Percentiles rank a stretch among this genome's conserved stretches.
These are phyloP conservation scores for Wickerhamiella australiensis DNA, from an alignment of 805 yeast species.

Conservation along the genomic window DNA sequence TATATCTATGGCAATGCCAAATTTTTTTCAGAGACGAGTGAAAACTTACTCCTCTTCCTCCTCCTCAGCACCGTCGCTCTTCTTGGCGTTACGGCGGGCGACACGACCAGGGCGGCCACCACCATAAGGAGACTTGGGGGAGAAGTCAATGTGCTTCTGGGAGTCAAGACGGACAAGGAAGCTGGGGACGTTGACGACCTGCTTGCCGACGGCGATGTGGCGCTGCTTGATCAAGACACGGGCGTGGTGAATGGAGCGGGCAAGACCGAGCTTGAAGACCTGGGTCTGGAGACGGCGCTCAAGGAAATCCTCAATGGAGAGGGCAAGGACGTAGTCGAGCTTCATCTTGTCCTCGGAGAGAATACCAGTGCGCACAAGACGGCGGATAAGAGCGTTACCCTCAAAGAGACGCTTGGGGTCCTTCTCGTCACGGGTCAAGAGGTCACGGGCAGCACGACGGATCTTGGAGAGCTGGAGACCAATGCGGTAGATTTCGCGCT, in stretches of 20 bases:
- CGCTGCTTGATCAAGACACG: slow-evolving; percentile 97
- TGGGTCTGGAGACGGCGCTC: slow-evolving; percentile 99
- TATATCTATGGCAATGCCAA: slow-evolving; percentile 12
- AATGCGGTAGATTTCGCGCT: slow-evolving; percentile 99
- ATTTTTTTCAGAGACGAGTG: not conserved
- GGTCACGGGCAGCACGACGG: slow-evolving; percentile 99
- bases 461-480: slow-evolving; percentile 98
- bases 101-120: slow-evolving; percentile 99
- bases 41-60: slow-evolving; percentile 37
- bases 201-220: slow-evolving; percentile 99
- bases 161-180: slow-evolving; percentile 99
- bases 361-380: slow-evolving; percentile 98
- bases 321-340: slow-evolving; percentile 98
- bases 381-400: slow-evolving; percentile 99
- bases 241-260: slow-evolving; percentile 99
- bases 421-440: slow-evolving; percentile 99
- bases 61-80: slow-evolving; percentile 65
- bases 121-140: slow-evolving; percentile 99
- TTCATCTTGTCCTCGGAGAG: slow-evolving; percentile 98
- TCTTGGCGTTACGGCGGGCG: slow-evolving; percentile 79
- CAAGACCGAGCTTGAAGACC: slow-evolving; percentile 98
- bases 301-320: slow-evolving; percentile 96
- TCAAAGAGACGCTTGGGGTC: slow-evolving; percentile 99
- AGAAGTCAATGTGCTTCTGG: slow-evolving; percentile 99
- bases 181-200: slow-evolving; percentile 95